phyloP scores from a whole-genome alignment of 2,329 filamentous ascomycete genomes.

The Curvularia sp. region DNA sequence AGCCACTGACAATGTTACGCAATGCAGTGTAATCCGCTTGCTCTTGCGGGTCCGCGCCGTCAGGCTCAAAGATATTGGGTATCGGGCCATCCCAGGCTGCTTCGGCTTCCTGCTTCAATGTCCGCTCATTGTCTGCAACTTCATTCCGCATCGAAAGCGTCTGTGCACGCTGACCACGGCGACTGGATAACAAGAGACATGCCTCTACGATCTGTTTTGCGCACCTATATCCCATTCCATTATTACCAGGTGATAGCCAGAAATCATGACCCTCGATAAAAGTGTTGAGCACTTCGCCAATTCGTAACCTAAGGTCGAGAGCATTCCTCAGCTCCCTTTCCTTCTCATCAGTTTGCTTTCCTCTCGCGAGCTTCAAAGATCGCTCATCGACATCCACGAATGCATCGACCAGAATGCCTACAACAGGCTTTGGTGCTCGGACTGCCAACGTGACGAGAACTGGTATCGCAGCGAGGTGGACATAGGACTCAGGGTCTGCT shows the following conservation, averaged over 20 bases:
- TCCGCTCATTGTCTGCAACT: constrained; percentile 58
- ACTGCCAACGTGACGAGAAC: constrained; percentile 68
- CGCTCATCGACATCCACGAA: constrained; percentile 69
- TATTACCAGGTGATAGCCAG: constrained; percentile 19
- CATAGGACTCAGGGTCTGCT: constrained; percentile 72
- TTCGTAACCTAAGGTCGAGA: constrained; percentile 70
- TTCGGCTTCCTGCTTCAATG: constrained; percentile 59
- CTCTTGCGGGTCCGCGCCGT: constrained; percentile 33
- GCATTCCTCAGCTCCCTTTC: constrained; percentile 40
- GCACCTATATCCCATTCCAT: constrained; percentile 12
- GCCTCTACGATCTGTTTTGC: constrained; percentile 59
- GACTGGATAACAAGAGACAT: constrained; percentile 69
- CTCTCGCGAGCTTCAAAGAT: constrained; percentile 31
- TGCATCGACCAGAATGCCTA: constrained; percentile 69
- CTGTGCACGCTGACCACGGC: constrained; percentile 67
- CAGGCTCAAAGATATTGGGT: constrained; percentile 45
- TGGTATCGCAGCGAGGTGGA: constrained; percentile 72
- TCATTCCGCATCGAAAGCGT: constrained; percentile 65
- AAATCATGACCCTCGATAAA: constrained; percentile 30
- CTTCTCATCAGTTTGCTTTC: constrained; percentile 28
- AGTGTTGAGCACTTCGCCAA: constrained; percentile 63
- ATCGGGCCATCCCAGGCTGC: constrained; percentile 64
- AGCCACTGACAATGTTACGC: constrained; percentile 69
- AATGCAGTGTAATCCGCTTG: constrained; percentile 57
- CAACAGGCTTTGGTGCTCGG: constrained; percentile 68